Conservation (phyloP, 768 basidiomycete species). For the Mycena filopes region DNA sequence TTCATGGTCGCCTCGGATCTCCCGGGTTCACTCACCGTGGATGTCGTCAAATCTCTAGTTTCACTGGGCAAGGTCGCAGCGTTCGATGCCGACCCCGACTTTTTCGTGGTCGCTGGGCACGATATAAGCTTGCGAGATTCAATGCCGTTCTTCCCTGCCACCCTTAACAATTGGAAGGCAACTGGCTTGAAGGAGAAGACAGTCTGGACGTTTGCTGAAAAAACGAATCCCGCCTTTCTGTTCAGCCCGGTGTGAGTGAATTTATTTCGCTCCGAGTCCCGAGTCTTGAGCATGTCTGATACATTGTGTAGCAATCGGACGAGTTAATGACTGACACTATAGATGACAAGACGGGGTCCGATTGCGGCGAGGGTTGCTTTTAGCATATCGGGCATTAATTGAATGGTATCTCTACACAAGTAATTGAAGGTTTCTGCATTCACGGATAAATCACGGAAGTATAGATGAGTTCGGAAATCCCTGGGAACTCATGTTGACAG, state of each 20-base stretch:
- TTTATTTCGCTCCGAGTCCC: background rate
- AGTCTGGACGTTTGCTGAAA: constrained; percentile 20
- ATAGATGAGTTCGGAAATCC: no score
- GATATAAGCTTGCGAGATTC: constrained; percentile 8
- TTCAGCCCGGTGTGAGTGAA: constrained; percentile 11
- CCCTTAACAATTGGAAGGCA: constrained; percentile 13
- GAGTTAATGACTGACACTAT: no score
- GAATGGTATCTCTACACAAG: no score
- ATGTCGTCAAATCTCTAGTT: constrained; percentile 8
- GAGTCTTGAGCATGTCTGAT: background rate
- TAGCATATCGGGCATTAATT: no score
- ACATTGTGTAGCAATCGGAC: background rate
- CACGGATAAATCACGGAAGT: no score
- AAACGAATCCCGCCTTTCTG: background rate
- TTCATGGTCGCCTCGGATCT: constrained; percentile 18
- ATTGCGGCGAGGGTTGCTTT: no score
- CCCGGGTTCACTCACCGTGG: constrained; percentile 13
- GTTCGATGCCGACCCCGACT: constrained; percentile 25
- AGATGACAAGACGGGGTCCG: no score
- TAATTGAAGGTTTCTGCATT: no score
- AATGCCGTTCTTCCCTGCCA: constrained; percentile 8
- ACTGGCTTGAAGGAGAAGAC: constrained; percentile 3
- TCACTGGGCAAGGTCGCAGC: constrained; percentile 16
- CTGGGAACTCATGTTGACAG: no score
- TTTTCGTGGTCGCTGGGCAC: constrained; percentile 27